Evolutionary conservation across 2,329 filamentous ascomycete genomes (phyloP), one percentile per base, ranked within the genome.

Genomic region (Fusarium palustre): DNA sequence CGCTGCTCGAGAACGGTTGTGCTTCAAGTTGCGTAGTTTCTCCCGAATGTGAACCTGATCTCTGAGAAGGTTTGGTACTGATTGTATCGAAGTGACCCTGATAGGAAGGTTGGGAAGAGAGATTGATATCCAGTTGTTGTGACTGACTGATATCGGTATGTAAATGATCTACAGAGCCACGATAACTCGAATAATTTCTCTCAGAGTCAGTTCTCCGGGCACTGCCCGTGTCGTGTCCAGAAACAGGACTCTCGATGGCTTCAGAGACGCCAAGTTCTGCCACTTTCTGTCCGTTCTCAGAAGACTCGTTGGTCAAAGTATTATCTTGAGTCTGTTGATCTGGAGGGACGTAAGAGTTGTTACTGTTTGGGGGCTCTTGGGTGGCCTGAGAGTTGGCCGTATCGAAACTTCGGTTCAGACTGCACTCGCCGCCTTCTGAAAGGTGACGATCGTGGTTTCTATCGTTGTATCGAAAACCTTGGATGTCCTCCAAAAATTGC

Each of bases 1-100:
- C 42, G 25, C 33, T 50, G 11, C 54, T 59, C 12, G 58, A 59
- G n/a, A 57, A 39, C 28, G 25, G 33, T 41, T 55, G 64, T 24
- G 41, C 24, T 31, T 24, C 34, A 22, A 31, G 30, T 24, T 36
- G 42, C 18, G 50, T 11, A 13, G 22, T 36, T 22, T 22, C 42
- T 59, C 54, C 25, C 8, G 39, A 5, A 34, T 31, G 13, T 9
- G 33, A 20, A 9, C 20, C 12, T 16, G 30, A 39, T 38, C n/a
- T 45, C 28, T 53, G 38, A 43, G 34, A 41, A 36, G 36, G 20
- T 15, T 30, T 38, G 4, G 22, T 33, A 16, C 47, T 10, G 6
- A n/a, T 15, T 18, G 48, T 25, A 25, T 43, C 20, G 18, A n/a
- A 38, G 15, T 25, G 41, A 13, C 22, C 16, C 25, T 20, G 28